Conservation (phyloP, 805 yeast species). For the Lachancea kluyveri region DNA sequence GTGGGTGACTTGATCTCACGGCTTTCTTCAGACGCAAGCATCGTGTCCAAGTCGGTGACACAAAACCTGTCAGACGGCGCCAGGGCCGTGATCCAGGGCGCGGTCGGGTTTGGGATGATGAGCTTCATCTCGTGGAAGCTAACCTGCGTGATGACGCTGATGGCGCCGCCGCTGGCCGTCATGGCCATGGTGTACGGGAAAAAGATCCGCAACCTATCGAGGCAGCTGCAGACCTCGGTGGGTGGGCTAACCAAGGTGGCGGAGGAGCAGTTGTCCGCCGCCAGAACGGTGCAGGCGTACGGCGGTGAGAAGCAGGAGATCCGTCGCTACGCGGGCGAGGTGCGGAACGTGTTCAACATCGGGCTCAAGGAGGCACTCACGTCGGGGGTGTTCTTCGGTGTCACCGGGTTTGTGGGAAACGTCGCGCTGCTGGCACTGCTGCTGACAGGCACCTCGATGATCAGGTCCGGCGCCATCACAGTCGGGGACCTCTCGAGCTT, state of each 20-base stretch:
- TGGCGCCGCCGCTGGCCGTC: slow-evolving; percentile 77
- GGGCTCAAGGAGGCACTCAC: slow-evolving; percentile 77
- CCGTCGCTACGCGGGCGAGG: slow-evolving; percentile 64
- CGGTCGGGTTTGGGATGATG: slow-evolving; percentile 91
- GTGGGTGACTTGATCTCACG: slow-evolving; percentile 91
- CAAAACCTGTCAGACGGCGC: slow-evolving; percentile 91
- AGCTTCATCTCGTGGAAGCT: slow-evolving; percentile 74
- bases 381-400: slow-evolving; percentile 69
- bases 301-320: slow-evolving; percentile 80
- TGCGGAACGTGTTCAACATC: slow-evolving; percentile 54
- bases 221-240: slow-evolving; percentile 72
- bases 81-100: slow-evolving; percentile 72
- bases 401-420: slow-evolving; percentile 82
- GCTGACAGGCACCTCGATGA: slow-evolving; percentile 77
- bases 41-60: slow-evolving; percentile 79
- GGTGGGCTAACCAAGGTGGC: slow-evolving; percentile 85
- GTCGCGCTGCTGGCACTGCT: slow-evolving; percentile 69
- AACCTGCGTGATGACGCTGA: slow-evolving; percentile 70
- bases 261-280: slow-evolving; percentile 83
- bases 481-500: slow-evolving; percentile 89
- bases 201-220: slow-evolving; percentile 65
- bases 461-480: slow-evolving; percentile 65
- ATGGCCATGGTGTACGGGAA: slow-evolving; percentile 82
- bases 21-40: slow-evolving; percentile 80
- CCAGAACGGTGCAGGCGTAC: slow-evolving; percentile 84